Base-by-base conservation (phyloP, 2,329 filamentous ascomycete species). In the Colletotrichum chlorophyti region DNA sequence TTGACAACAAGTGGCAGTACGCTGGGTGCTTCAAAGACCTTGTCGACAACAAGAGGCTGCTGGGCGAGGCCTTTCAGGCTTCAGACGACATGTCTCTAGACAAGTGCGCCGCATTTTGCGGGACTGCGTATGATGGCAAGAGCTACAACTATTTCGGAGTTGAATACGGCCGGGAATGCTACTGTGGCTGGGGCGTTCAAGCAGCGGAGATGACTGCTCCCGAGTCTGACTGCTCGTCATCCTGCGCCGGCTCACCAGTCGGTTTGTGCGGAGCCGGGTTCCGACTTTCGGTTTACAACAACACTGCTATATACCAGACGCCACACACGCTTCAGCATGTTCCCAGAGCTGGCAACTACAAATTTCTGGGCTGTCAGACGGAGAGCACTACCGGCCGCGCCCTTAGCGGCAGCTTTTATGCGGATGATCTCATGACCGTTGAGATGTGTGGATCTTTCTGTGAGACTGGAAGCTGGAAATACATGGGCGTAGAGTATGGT, bases 401-500 rank as follows among this genome's bases (percentile, higher is more conserved):
- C 9, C 55, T 68, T 37, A 50, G 49, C 0, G 48, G 57, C 3
- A 53, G 34, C 23, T 58, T 31, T 9, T 53, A 53, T 17, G 66
- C 64, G 14, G 61, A 59, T 5, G 66, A 69, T 14, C 53, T 58
- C 8, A 68, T 70, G 66, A 64, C 66, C 6, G 60, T 68, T 10
- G 63, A 66, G 9, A 21, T 53, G 2, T 70, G 68, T 38, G 61
- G 66, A 2, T 60, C 63, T 3, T 68, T 68, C 54, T 69, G 65
- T 21, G 62, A 37, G 5, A 31, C 60, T 3, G 63, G 47, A n/a
- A 63, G 60, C 34, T 63, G 50, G 51, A 46, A 53, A 10, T 63
- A 61, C 35, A 65, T 67, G 52, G 68, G 66, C 37, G 27, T 70
- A 5, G 68, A 70, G 45, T 70, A 69, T 29, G 64, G 52, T 5